These are phyloP conservation scores for Polygonum aviculare DNA, from an alignment of 148 eudicot genomes.

Conservation along the genomic window DNA sequence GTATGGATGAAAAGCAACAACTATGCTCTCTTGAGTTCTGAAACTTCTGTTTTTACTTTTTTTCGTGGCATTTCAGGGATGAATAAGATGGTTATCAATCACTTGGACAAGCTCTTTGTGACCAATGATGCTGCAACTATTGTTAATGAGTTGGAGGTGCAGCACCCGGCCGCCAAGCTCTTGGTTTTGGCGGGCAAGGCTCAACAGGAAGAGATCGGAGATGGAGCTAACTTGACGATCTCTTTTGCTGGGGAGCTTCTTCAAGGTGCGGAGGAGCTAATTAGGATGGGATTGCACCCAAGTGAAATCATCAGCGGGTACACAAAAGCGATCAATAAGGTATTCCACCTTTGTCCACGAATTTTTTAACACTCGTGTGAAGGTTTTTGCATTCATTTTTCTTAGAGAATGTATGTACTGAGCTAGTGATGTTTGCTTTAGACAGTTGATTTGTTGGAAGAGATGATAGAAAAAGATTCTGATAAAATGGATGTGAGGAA, in stretches of 20 bases:
- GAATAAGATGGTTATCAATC: conserved; percentile 94
- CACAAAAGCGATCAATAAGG: conserved; percentile 70
- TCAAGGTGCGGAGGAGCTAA: conserved; percentile 74
- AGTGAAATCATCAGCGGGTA: conserved; percentile 87
- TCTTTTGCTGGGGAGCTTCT: conserved; percentile 98
- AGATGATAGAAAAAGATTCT: conserved; percentile 70
- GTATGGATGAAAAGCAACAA: not conserved
- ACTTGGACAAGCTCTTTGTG: conserved; percentile 85
- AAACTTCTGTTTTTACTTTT: not conserved
- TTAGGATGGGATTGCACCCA: conserved; percentile 94
- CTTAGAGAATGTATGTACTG: no score
- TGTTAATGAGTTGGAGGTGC: conserved; percentile 90
- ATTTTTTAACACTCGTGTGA: not conserved
- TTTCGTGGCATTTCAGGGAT: conserved; percentile 38
- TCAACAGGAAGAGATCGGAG: conserved; percentile 93
- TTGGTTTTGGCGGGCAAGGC: conserved; percentile 89
- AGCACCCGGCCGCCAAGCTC: conserved; percentile 96
- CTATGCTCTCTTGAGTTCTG: not conserved
- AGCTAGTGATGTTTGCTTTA: conserved; percentile 11
- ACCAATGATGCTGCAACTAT: conserved; percentile 95
- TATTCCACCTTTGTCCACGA: conserved; percentile 17
- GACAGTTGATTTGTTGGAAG: conserved; percentile 57
- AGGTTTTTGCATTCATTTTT: not conserved
- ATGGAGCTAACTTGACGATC: conserved; percentile 87
- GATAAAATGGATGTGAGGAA: conserved; percentile 82